Evolutionary conservation across 495 filamentous ascomycete species (phyloP).

Genomic region (Penicillium malachiteum): DNA sequence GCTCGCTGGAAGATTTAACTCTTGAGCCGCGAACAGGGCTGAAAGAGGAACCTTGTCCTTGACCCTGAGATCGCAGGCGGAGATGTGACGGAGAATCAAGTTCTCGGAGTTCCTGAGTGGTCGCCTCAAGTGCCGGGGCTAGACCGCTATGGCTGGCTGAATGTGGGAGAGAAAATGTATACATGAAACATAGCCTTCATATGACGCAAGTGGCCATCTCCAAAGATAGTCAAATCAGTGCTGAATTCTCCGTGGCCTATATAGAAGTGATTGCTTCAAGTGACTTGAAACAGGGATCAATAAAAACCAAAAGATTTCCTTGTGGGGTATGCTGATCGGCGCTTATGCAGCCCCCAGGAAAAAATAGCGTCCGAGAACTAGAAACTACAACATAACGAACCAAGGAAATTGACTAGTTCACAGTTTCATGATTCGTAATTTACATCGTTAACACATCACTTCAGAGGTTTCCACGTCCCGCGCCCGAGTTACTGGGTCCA

Average conservation of each 20-base stretch:
- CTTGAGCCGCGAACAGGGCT: background rate
- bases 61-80: background rate
- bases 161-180: background rate
- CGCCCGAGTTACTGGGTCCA: background rate
- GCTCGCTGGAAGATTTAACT: background rate
- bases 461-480: slow-evolving; percentile 38
- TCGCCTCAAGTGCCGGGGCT: background rate
- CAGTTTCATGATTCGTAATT: background rate
- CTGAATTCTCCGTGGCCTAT: background rate
- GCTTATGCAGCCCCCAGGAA: slow-evolving; percentile 3
- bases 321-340: slow-evolving; percentile 12
- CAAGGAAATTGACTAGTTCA: background rate
- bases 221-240: background rate
- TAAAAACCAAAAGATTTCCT: slow-evolving; percentile 1
- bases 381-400: background rate
- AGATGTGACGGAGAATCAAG: slow-evolving; percentile 11
- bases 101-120: slow-evolving; percentile 9
- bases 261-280: background rate
- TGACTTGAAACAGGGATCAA: slow-evolving; percentile 13
- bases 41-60: background rate
- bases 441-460: background rate
- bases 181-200: slow-evolving; percentile 8
- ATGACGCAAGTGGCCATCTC: slow-evolving; percentile 23
- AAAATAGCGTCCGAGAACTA: background rate
- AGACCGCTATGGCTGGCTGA: background rate